Conservation (phyloP, 2,329 filamentous ascomycete species). For the Nemania diffusa region DNA sequence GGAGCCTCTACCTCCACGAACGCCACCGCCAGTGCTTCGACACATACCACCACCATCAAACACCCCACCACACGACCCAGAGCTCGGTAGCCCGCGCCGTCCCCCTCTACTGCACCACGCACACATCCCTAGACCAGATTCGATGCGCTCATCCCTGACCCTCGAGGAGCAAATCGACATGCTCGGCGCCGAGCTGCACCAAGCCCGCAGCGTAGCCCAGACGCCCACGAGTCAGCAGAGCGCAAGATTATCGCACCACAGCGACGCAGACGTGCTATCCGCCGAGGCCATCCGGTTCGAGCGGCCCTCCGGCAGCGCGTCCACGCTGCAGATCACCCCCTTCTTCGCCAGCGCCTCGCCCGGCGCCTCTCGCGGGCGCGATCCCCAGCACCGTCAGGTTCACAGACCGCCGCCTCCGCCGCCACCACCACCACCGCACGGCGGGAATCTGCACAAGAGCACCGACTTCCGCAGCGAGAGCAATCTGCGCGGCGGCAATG, state of each 20-base stretch:
- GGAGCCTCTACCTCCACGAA: slow-evolving; percentile 24
- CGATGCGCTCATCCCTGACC: background rate
- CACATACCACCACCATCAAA: background rate
- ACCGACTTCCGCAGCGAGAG: slow-evolving; percentile 32
- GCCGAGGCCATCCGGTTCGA: slow-evolving; percentile 58
- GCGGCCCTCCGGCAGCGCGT: slow-evolving; percentile 34
- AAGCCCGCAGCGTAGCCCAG: slow-evolving; percentile 28
- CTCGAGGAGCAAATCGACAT: slow-evolving; percentile 31
- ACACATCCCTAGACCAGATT: background rate
- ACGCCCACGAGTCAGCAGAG: slow-evolving; percentile 31
- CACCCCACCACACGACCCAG: background rate
- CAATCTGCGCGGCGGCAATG: slow-evolving; percentile 19
- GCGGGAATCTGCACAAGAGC: background rate
- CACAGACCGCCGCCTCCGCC: background rate
- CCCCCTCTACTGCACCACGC: slow-evolving; percentile 19
- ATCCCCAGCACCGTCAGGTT: background rate
- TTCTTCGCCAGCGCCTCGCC: slow-evolving; percentile 45
- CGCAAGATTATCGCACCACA: slow-evolving; percentile 53
- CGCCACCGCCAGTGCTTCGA: slow-evolving; percentile 6
- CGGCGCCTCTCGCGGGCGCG: background rate
- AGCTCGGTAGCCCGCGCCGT: slow-evolving; percentile 7
- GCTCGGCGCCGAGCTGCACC: slow-evolving; percentile 34
- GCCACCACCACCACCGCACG: no score
- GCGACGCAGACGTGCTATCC: slow-evolving; percentile 46
- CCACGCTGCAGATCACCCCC: slow-evolving; percentile 33